Percentiles rank a stretch among this genome's conserved stretches.
Conservation (phyloP, 805 yeast genomes). For the Candida loeiensis region DNA sequence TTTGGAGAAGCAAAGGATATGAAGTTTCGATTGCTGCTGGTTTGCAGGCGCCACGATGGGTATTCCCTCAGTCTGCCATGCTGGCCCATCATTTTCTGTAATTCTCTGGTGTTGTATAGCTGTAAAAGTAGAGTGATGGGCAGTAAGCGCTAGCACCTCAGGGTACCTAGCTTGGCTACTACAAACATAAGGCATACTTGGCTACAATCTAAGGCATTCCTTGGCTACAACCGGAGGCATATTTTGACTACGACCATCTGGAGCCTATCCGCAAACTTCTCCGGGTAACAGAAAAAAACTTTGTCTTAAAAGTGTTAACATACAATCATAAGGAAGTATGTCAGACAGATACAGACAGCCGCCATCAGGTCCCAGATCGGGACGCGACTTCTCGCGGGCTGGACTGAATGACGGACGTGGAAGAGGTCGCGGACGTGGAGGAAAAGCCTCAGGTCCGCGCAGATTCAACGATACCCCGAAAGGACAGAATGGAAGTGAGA, state of each 20-base stretch:
- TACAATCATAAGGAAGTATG: conserved; percentile 16
- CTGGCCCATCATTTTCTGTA: conserved; percentile 1
- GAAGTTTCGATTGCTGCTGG: no score
- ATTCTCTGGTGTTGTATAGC: conserved; percentile 1
- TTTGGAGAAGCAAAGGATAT: no score
- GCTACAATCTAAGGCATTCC: no score
- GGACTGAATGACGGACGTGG: conserved; percentile 3
- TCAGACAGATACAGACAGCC: conserved; percentile 34
- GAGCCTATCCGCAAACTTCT: no score
- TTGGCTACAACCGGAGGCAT: background rate
- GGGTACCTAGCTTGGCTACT: no score
- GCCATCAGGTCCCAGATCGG: conserved; percentile 26
- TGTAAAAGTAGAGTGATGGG: conserved; percentile 2
- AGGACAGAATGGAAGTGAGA: no score
- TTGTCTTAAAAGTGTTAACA: background rate
- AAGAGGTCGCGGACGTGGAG: conserved; percentile 5
- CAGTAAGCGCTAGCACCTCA: background rate
- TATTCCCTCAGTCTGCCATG: background rate
- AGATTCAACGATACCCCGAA: conserved; percentile 20
- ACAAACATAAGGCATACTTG: no score
- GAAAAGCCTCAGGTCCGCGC: conserved; percentile 16
- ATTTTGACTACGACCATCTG: no score
- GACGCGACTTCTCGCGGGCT: conserved; percentile 13
- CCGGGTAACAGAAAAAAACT: conserved; percentile 8
- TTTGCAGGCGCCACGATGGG: no score